Base-by-base conservation (phyloP, 495 filamentous ascomycete species). In the Penicillium coprophilum region DNA sequence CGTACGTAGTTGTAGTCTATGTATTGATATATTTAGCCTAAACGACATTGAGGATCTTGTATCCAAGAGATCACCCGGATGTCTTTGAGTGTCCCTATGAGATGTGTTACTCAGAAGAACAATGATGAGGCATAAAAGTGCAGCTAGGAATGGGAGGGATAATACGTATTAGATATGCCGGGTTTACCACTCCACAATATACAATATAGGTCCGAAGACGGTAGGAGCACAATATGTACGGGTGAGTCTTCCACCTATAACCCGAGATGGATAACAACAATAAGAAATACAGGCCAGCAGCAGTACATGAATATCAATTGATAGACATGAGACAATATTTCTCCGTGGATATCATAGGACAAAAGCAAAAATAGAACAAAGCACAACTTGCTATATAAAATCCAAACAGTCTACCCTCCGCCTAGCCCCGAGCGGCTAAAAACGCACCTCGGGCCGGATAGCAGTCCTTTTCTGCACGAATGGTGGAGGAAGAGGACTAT, bases 361-460 rank as follows among this genome's bases (percentile, higher is more conserved):
- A 17, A 36, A 17, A 39, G 5, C 28, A 36, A 6, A 12, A 20
- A 38, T 19, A 28, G 6, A 30, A 9, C 47, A 27, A 24, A 32
- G 50, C 17, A 11, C 11, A 43, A 24, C 3, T 4, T 3, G 10
- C 17, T 23, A 11, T 24, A 21, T 9, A 28, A 38, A 34, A 1
- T 17, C 20, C 6, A 31, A 38, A 12, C n/a, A 6, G 3, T 7
- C 13, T 19, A 17, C 28, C 30, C 2, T 21, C 17, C 9, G 12
- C n/a, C 28, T 23, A 38, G 9, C 19, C 10, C 17, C 13, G 8
- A 32, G 6, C 19, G 15, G 9, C 31, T 62, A 66, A 20, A 66
- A 69, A 0, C 66, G 60, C 28, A 69, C 63, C 23, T 69, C 60
- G 3, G 66, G 66, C 10, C 59, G 51, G 6, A 62, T 49, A 19